Conservation (phyloP, 805 yeast genomes). For the Scheffersomyces spartinae region DNA sequence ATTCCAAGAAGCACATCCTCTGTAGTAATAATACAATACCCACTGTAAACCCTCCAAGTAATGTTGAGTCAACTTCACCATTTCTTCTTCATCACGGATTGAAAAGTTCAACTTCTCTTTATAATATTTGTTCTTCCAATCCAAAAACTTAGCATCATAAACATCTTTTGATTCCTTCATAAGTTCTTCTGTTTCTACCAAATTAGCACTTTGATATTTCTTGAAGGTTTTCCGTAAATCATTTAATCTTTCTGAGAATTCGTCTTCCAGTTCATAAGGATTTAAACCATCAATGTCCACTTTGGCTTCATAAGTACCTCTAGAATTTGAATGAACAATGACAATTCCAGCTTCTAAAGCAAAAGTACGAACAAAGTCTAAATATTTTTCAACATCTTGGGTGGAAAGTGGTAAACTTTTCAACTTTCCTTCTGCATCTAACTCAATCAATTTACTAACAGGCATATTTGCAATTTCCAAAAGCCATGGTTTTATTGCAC, state of each 20-base stretch:
- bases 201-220: constrained; percentile 51
- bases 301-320: constrained; percentile 44
- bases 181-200: constrained; percentile 48
- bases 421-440: constrained; percentile 17
- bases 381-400: constrained; percentile 32
- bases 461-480: constrained; percentile 19
- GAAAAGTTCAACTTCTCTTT: constrained; percentile 62
- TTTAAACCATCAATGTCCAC: constrained; percentile 67
- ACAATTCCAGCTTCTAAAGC: constrained; percentile 59
- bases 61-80: constrained; percentile 59
- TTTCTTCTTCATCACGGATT: constrained; percentile 44
- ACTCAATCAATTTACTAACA: constrained; percentile 21
- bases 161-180: constrained; percentile 40
- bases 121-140: constrained; percentile 84
- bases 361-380: constrained; percentile 51
- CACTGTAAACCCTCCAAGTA: constrained; percentile 94
- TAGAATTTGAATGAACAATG: constrained; percentile 50
- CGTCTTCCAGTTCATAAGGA: constrained; percentile 57
- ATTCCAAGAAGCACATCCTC: constrained; percentile 90
- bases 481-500: constrained; percentile 41
- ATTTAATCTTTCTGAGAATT: constrained; percentile 39
- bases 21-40: constrained; percentile 86
- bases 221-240: constrained; percentile 45
- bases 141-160: constrained; percentile 61
- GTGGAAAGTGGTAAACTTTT: constrained; percentile 29